Evolutionary conservation across 2,329 filamentous ascomycete species (phyloP), one percentile per base, ranked within the genome.

Genomic region (Cadophora malorum): DNA sequence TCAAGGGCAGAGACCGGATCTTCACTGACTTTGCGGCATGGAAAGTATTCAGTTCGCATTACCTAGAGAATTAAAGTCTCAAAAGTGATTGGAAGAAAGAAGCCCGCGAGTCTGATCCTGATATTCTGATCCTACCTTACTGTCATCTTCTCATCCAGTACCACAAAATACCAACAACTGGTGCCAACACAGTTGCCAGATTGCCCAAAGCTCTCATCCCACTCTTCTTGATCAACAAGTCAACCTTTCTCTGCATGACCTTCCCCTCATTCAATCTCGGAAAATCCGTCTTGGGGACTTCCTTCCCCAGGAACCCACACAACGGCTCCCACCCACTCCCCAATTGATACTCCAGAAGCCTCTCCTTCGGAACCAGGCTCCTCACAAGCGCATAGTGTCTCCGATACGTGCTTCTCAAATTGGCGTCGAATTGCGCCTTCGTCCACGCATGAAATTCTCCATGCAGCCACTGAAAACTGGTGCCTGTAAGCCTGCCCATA

Each of bases 241-340:
- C 19, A 14, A 47, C 38, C 35, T 47, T 61, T 8, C 28, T 25
- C 23, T 41, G 16, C 23, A 47, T 45, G 5, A 61, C 47, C 35
- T 55, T 35, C 35, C 50, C 55, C 58, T 62, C 41, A 62, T 62
- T 62, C 7, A 62, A 25, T 21, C 16, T 62, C 23, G 59, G 59
- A 49, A 62, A 62, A 16, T 50, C 45, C 16, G 4, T 38, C 23
- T 19, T 31, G 4, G 59, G 59, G 5, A 62, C 23, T 16, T 50
- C 12, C 45, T 62, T 35, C 21, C 38, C 38, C 19, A 62, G 19
- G 21, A 62, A 45, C 41, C 14, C 41, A 19, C 41, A 45, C 41
- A 45, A 19, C 16, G 41, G 41, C 14, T 45, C 41, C 41, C 41
- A 45, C 16, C 41, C 41, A 45, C 41, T 45, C 16, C 41, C 41